phyloP scores from a whole-genome alignment of 169 alveolate species.

The Plasmodium knowlesi region DNA sequence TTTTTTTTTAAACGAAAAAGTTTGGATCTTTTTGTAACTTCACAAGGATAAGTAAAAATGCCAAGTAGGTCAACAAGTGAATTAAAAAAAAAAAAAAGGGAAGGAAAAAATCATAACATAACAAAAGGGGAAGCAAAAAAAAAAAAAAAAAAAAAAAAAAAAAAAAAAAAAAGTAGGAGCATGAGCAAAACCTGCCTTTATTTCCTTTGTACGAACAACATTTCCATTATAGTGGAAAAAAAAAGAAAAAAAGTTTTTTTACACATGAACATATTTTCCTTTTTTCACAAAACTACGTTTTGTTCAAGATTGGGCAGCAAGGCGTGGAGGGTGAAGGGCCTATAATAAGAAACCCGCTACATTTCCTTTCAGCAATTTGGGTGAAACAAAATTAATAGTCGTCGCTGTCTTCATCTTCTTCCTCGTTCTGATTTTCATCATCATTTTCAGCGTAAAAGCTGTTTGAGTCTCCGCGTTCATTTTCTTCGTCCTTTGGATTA shows the following conservation, averaged over 20 bases:
- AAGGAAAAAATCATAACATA: neutral
- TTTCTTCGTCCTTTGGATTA: constrained; percentile 10
- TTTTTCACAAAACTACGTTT: neutral
- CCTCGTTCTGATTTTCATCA: constrained; percentile 30
- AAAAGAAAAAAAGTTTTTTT: neutral
- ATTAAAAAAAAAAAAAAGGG: neutral
- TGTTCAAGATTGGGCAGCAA: neutral
- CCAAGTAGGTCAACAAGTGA: neutral
- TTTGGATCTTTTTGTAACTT: neutral
- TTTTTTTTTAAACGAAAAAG: neutral
- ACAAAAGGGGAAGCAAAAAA: neutral
- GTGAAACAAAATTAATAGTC: constrained; percentile 5
- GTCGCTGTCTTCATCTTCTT: constrained; percentile 39
- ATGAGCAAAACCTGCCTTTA: neutral
- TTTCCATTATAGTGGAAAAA: neutral
- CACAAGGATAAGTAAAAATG: neutral
- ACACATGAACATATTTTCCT: neutral
- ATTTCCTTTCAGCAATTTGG: neutral
- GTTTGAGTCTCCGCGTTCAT: constrained; percentile 40
- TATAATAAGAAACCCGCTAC: neutral
- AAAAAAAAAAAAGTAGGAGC: neutral
- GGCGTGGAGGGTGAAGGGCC: neutral
- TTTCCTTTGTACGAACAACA: neutral
- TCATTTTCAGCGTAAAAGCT: constrained; percentile 52
- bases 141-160: neutral